Percentiles rank a stretch among this genome's conserved stretches.
Evolutionary conservation across 352 stramenopile genomes (phyloP).

Genomic region (Phytophthora cryptogea): DNA sequence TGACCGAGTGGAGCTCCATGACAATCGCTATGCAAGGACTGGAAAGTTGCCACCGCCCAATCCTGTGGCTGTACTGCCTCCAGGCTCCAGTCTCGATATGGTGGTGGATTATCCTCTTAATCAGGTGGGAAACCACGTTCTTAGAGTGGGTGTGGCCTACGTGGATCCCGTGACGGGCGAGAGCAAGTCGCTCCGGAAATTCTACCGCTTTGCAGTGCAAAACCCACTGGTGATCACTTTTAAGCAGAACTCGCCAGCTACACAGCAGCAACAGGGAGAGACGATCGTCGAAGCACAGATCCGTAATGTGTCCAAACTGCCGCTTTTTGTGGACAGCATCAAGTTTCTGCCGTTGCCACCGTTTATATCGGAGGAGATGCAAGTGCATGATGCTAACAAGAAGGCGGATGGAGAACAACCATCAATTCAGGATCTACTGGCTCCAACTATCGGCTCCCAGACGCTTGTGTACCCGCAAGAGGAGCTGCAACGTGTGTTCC

Average conservation of each 20-base stretch:
- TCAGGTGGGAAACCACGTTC: conserved; percentile 87
- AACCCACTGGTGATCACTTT: conserved; percentile 89
- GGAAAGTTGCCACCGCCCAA: conserved; percentile 76
- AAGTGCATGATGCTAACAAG: conserved; percentile 8
- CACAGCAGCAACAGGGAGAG: conserved; percentile 43
- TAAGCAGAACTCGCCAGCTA: conserved; percentile 51
- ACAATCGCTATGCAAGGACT: conserved; percentile 74
- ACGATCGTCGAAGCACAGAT: conserved; percentile 82
- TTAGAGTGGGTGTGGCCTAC: conserved; percentile 83
- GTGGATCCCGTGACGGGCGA: conserved; percentile 75
- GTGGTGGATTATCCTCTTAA: conserved; percentile 91
- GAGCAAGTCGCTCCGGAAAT: conserved; percentile 89
- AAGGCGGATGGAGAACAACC: conserved; percentile 4
- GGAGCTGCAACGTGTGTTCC: conserved; percentile 80
- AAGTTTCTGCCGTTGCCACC: conserved; percentile 67
- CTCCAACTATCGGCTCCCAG: conserved; percentile 35
- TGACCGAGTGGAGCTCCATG: conserved; percentile 77
- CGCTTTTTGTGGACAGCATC: conserved; percentile 83
- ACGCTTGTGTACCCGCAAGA: conserved; percentile 80
- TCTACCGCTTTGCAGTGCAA: conserved; percentile 91
- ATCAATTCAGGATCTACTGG: conserved; percentile 38
- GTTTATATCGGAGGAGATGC: conserved; percentile 58
- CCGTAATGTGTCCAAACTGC: conserved; percentile 80
- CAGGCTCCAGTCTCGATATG: conserved; percentile 88
- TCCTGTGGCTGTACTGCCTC: conserved; percentile 66